These are phyloP conservation scores for Macrophomina tecta DNA, from an alignment of 2,329 filamentous ascomycete species.

Conservation along the genomic window DNA sequence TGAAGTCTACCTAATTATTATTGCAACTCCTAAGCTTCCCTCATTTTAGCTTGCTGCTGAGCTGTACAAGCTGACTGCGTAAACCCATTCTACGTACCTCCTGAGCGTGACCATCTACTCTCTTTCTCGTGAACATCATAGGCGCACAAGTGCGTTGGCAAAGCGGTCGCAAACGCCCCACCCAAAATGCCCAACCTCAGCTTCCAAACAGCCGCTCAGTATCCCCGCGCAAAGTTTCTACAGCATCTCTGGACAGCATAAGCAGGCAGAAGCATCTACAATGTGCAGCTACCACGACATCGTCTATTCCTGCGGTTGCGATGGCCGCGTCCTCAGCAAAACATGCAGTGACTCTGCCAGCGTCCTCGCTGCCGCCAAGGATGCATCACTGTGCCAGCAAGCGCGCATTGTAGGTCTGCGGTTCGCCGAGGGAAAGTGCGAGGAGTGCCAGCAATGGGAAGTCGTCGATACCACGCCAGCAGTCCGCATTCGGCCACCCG, in stretches of 20 bases:
- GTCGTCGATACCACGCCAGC: no score
- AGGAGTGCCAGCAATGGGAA: neutral
- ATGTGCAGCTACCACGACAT: slow-evolving; percentile 7
- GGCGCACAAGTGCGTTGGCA: neutral
- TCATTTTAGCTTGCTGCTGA: neutral
- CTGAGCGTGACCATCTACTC: neutral
- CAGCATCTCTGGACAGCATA: no score
- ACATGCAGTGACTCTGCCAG: neutral
- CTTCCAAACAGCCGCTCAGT: no score
- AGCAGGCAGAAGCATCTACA: neutral
- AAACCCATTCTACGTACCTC: neutral
- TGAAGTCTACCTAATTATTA: no score
- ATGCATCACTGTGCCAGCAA: neutral
- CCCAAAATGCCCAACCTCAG: neutral
- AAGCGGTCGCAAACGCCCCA: neutral
- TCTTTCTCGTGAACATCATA: neutral
- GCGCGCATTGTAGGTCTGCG: no score
- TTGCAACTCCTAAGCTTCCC: neutral
- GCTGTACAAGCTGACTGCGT: neutral
- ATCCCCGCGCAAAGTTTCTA: no score
- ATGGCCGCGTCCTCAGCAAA: neutral
- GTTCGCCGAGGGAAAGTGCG: neutral
- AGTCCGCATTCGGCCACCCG: neutral
- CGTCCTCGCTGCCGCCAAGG: neutral
- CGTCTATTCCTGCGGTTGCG: neutral